Percentiles rank a stretch among this genome's conserved stretches.
phyloP scores from a whole-genome alignment of 176 grass and related monocot species.

The Coix lacrymajobi region DNA sequence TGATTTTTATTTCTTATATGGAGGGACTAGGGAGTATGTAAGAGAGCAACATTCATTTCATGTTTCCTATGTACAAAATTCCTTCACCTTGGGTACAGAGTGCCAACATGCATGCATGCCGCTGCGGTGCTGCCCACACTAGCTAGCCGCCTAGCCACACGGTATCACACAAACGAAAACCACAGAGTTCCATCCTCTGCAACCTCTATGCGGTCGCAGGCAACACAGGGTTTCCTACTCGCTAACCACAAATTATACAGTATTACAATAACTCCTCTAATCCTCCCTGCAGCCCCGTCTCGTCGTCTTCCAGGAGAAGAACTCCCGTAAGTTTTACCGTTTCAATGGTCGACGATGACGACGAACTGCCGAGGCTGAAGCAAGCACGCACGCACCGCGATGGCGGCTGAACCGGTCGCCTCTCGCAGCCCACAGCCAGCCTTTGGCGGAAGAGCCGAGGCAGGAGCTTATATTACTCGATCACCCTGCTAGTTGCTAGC shows the following conservation, averaged over 20 bases:
- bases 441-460: not conserved
- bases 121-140: not conserved
- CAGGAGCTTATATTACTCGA: too few species aligned
- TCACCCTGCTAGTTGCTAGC: not conserved
- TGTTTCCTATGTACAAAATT: constrained; percentile 11
- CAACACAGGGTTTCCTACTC: not conserved
- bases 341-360: not conserved
- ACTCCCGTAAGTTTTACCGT: not conserved
- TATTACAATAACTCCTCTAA: not conserved
- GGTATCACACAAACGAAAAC: not conserved
- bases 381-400: not conserved
- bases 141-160: not conserved
- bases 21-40: too few species aligned
- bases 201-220: not conserved
- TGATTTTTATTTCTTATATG: too few species aligned
- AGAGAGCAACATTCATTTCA: not conserved
- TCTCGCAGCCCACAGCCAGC: not conserved
- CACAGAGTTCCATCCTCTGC: not conserved
- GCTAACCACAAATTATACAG: not conserved
- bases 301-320: not conserved
- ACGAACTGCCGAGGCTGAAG: not conserved
- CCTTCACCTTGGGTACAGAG: not conserved
- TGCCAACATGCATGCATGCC: not conserved
- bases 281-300: not conserved
- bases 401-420: not conserved